Base-by-base conservation (phyloP, 495 filamentous ascomycete species). In the Hyaloscypha hepaticicola region DNA sequence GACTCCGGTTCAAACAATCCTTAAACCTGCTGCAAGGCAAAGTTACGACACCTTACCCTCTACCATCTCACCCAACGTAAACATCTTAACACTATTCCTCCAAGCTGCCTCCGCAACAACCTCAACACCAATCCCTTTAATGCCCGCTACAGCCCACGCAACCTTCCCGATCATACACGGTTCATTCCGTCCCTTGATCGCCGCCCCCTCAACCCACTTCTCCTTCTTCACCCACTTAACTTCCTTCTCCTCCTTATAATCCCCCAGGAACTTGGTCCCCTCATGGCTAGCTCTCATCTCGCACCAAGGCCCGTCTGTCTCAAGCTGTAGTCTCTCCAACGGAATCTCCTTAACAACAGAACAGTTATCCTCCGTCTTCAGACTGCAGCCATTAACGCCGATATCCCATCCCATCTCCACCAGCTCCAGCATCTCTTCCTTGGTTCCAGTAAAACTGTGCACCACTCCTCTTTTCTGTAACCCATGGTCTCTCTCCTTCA, bases 131-230 rank as follows among this genome's bases (percentile, higher is more conserved):
- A 96, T 77, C 0, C 86, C 93, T 76, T 96, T 97, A 41, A 97
- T 86, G 28, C 77, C 84, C 21, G 95, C 94, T 66, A 99, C 87
- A 58, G 91, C 90, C 72, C 87, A 85, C 14, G 90, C 95, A n/a
- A 99, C 91, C 45, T 86, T 86, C 58, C 85, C 81, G 63, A 97
- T 96, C 49, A 85, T 86, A 70, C 87, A 89, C 26, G 92, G 90
- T 76, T 99, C 95, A 74, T 97, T 99, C 24, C 95, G 82, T 1
- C 94, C 91, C 77, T 96, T 97, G 22, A 97, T 84, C 87, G 96
- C 90, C 5, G 75, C 75, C 0, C 91, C 93, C 72, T 90, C 84
- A 49, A 83, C 83, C 85, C 90, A 99, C 75, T 88, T 96, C 76
- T 99, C 95, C 75, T 97, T 97, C 80, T 96, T 97, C 41, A 97